Evolutionary conservation across 2,329 filamentous ascomycete genomes (phyloP), one percentile per base, ranked within the genome.

Genomic region (Penicillium corylophilum): DNA sequence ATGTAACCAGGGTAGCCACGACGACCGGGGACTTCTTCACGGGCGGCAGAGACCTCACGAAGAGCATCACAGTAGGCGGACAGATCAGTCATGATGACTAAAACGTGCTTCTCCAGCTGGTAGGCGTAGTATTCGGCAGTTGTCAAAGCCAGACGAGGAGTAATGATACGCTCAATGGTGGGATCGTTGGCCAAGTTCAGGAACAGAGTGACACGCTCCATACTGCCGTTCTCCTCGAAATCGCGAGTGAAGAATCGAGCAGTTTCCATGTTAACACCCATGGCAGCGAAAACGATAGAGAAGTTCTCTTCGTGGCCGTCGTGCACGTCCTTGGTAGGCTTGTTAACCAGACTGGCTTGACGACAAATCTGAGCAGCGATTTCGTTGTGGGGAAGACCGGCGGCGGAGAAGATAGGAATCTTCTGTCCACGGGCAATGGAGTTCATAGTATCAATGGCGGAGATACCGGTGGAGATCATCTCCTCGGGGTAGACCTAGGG

Each of bases 1-100:
- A 99, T 99, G 83, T 99, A 99, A 89, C 94, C 94, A 48, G 94
- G 94, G 80, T 94, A 99, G 83, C 94, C 94, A 86, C 94, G 93
- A 75, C 94, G 93, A 82, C 94, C 94, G 36, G 94, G 94, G 39
- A 99, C 94, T 86, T 99, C 94, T 82, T 99, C 94, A 79, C 94
- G 86, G 47, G 94, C 94, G 48, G 94, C 93, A 13, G 94, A 99
- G 45, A 99, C 94, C 78, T 99, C 94, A 84, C 94, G 94, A 61
- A 99, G 87, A 61, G 94, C 95, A 75, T 99, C 94, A 74, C 95
- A 99, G 82, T 99, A 99, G 44, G 94, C 91, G 1, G 94, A 94
- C 64, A 99, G 79, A 82, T 99, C 94, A 48, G 95, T 99, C 71
- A 99, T 86, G 75, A 99, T 99, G 70, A 99, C 94, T 61, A 99